Conservation (phyloP, 768 basidiomycete genomes). For the Suillus hirtellus region DNA sequence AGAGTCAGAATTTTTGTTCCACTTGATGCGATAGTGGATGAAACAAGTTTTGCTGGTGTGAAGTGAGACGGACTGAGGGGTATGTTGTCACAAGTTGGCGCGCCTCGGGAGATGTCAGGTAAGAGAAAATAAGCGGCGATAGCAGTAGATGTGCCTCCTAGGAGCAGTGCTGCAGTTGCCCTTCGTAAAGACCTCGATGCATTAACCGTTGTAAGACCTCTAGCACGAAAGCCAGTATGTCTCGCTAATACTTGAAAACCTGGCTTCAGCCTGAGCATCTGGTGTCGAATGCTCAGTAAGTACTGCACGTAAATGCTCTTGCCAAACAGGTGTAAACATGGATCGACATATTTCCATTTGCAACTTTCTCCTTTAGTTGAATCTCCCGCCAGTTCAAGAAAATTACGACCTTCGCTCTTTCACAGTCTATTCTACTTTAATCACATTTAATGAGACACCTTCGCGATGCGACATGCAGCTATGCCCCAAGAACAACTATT, state of each 20-base stretch:
- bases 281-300: conserved; percentile 15
- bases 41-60: conserved; percentile 58
- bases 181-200: background rate
- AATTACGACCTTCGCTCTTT: conserved; percentile 12
- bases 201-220: background rate
- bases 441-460: conserved; percentile 25
- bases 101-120: conserved; percentile 46
- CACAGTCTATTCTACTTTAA: conserved; percentile 12
- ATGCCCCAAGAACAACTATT: conserved; percentile 14
- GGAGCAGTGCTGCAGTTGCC: conserved; percentile 6
- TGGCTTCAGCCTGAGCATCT: background rate
- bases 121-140: conserved; percentile 53
- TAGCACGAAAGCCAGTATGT: background rate
- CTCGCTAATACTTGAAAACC: background rate
- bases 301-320: conserved; percentile 14
- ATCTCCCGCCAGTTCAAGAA: conserved; percentile 12
- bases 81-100: conserved; percentile 39
- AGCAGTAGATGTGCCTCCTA: conserved; percentile 41
- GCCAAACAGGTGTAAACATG: conserved; percentile 27
- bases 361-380: conserved; percentile 1
- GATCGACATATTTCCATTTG: background rate
- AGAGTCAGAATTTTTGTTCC: conserved; percentile 68
- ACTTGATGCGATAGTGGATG: conserved; percentile 51
- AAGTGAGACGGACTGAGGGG: conserved; percentile 51
- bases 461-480: conserved; percentile 25